Conservation (phyloP, 73 alveolate species). For the Symbiodinium pilosum region DNA sequence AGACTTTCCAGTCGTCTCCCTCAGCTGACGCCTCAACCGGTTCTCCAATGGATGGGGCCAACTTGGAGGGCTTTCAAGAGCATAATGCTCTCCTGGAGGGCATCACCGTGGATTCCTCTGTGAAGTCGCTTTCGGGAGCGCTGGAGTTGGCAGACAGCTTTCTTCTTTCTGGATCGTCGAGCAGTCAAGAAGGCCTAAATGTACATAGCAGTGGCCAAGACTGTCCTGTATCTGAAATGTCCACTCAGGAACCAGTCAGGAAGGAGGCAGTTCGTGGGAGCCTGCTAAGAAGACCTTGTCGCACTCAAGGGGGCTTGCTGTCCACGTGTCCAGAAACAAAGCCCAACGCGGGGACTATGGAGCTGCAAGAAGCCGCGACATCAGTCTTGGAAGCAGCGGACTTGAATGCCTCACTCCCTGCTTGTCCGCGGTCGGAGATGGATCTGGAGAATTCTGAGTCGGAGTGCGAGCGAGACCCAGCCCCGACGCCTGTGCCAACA, state of each 20-base stretch:
- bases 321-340: not conserved
- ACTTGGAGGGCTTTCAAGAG: not conserved
- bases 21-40: too few relatives aligned
- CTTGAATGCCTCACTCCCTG: not conserved
- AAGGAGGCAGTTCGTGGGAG: not conserved
- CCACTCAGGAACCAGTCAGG: not conserved
- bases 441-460: not conserved
- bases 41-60: not conserved
- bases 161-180: not conserved
- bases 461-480: not conserved
- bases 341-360: not conserved
- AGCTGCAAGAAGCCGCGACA: not conserved
- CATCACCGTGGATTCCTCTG: not conserved
- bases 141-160: conserved; percentile 27
- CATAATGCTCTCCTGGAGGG: not conserved
- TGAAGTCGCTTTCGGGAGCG: not conserved
- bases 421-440: not conserved
- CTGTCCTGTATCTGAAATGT: not conserved
- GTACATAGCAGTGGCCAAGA: not conserved
- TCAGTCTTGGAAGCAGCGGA: not conserved
- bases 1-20: too few relatives aligned
- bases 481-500: not conserved
- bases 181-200: not conserved
- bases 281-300: conserved; percentile 3
- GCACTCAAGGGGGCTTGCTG: not conserved